Conservation (phyloP, 2,329 filamentous ascomycete species). For the Cordyceps militaris region DNA sequence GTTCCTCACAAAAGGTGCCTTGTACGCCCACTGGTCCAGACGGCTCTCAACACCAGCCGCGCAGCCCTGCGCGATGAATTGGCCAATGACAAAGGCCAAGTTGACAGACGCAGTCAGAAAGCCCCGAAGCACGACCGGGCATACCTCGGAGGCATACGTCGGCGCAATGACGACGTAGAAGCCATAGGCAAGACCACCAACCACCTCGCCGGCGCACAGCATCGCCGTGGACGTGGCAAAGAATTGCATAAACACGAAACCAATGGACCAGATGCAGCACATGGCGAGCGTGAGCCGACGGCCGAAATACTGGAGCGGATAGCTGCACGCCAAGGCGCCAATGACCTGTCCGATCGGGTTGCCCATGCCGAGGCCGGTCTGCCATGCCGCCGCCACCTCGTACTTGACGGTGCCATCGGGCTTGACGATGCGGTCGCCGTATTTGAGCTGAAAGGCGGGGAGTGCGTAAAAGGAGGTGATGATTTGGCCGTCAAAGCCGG, state of each 20-base stretch:
- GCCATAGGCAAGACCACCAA: constrained; percentile 54
- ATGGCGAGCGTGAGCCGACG: constrained; percentile 38
- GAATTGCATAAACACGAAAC: constrained; percentile 56
- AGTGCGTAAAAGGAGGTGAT: constrained; percentile 33
- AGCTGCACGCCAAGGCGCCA: constrained; percentile 29
- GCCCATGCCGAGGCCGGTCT: constrained; percentile 39
- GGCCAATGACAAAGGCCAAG: constrained; percentile 55
- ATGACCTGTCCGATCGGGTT: constrained; percentile 40
- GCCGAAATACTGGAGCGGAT: constrained; percentile 32
- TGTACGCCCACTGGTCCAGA: constrained; percentile 40
- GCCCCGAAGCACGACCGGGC: constrained; percentile 49
- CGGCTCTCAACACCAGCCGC: constrained; percentile 35
- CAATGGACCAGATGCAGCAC: constrained; percentile 39
- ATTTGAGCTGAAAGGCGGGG: constrained; percentile 25
- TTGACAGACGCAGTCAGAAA: constrained; percentile 54
- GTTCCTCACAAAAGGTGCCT: constrained; percentile 19
- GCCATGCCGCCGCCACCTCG: constrained; percentile 41
- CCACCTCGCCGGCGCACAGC: constrained; percentile 53
- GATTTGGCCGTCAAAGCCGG: constrained; percentile 29
- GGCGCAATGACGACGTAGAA: constrained; percentile 53
- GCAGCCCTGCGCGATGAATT: constrained; percentile 46
- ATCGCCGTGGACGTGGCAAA: constrained; percentile 49
- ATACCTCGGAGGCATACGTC: constrained; percentile 55
- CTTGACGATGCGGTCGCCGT: constrained; percentile 21
- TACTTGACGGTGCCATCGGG: constrained; percentile 37